A percentile compares a stretch with the other conserved stretches of the same genome.
These are phyloP conservation scores for Malassezia psittaci DNA, from an alignment of 1,284 basidiomycete species.

Conservation along the genomic window DNA sequence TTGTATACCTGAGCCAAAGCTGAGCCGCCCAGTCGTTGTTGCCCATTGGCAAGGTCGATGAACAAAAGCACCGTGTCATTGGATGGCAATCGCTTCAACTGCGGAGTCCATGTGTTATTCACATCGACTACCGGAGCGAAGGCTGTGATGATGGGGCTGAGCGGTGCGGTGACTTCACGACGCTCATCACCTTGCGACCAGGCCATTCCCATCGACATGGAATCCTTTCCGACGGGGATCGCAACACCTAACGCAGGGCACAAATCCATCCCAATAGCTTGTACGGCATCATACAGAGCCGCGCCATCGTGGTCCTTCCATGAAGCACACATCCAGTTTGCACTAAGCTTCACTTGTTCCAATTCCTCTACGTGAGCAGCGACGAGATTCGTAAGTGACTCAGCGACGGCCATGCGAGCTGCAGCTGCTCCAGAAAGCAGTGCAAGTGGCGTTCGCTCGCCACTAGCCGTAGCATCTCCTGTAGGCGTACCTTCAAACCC, in stretches of 20 bases:
- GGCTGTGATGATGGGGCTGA: slow-evolving; percentile 87
- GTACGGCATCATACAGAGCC: slow-evolving; percentile 80
- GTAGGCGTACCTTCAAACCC: slow-evolving; percentile 70
- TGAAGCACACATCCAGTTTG: slow-evolving; percentile 99
- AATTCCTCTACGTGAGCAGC: slow-evolving; percentile 69
- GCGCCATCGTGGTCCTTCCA: slow-evolving; percentile 81
- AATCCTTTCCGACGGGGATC: slow-evolving; percentile 97
- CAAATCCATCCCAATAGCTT: slow-evolving; percentile 82
- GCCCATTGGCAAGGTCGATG: slow-evolving; percentile 76
- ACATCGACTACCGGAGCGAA: slow-evolving; percentile 80
- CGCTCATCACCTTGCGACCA: slow-evolving; percentile 59
- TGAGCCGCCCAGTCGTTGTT: slow-evolving; percentile 82
- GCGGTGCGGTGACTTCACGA: slow-evolving; percentile 75
- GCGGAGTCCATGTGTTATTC: slow-evolving; percentile 79
- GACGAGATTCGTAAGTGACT: slow-evolving; percentile 81
- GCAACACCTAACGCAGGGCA: slow-evolving; percentile 89
- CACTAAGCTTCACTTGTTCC: slow-evolving; percentile 75
- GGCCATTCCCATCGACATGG: slow-evolving; percentile 99
- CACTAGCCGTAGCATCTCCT: slow-evolving; percentile 89
- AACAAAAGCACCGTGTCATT: slow-evolving; percentile 63
- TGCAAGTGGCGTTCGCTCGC: slow-evolving; percentile 87
- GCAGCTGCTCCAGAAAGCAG: slow-evolving; percentile 77
- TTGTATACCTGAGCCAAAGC: slow-evolving; percentile 90
- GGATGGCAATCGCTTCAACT: slow-evolving; percentile 57
- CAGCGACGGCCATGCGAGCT: slow-evolving; percentile 88